Conservation (phyloP, 2,329 filamentous ascomycete species). For the Talaromyces funiculosus region DNA sequence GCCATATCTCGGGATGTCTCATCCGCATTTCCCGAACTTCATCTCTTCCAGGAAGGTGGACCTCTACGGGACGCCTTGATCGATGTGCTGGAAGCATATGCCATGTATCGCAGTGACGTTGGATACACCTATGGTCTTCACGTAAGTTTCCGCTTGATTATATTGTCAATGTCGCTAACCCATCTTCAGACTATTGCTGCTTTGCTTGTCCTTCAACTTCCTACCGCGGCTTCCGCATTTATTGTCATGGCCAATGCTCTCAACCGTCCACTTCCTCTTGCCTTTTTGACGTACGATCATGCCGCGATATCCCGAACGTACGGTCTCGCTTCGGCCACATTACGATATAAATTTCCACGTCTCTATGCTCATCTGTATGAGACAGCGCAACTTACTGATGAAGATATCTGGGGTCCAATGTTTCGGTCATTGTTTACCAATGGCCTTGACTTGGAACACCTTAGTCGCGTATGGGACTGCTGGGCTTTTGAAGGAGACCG, state of each 20-base stretch:
- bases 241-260: conserved; percentile 56
- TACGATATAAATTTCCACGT: conserved; percentile 54
- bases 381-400: conserved; percentile 34
- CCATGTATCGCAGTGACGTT: conserved; percentile 59
- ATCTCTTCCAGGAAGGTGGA: conserved; percentile 51
- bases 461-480: conserved; percentile 56
- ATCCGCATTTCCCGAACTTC: conserved; percentile 53
- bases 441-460: conserved; percentile 48
- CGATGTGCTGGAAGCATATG: conserved; percentile 57
- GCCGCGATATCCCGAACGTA: conserved; percentile 53
- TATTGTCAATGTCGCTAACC: conserved; percentile 2
- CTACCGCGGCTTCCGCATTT: conserved; percentile 50
- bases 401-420: conserved; percentile 49
- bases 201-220: conserved; percentile 53
- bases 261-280: conserved; percentile 56
- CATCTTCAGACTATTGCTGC: conserved; percentile 47
- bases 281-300: conserved; percentile 55
- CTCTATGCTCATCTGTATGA: conserved; percentile 49
- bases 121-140: conserved; percentile 57
- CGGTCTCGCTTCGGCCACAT: conserved; percentile 49
- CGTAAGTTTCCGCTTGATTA: conserved; percentile 27
- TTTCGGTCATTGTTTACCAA: conserved; percentile 50
- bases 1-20: conserved; percentile 51
- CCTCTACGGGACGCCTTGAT: conserved; percentile 52
- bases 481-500: conserved; percentile 57